These are phyloP conservation scores for Hemileccinum rubropunctum DNA, from an alignment of 768 basidiomycete genomes.

Conservation along the genomic window DNA sequence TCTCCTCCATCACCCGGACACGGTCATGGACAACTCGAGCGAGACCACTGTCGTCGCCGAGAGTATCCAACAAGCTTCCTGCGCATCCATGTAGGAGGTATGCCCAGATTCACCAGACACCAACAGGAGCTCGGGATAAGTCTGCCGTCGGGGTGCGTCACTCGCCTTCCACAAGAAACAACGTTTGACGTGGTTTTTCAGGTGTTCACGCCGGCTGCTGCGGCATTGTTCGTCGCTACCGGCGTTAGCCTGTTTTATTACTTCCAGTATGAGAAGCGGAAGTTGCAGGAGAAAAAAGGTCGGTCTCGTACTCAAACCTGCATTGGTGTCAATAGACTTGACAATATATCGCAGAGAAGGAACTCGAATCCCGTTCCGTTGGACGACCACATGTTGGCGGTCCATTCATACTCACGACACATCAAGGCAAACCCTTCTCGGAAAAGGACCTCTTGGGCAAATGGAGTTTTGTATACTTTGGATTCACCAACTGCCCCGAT, in stretches of 20 bases:
- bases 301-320: slow-evolving; percentile 20
- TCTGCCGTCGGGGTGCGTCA: slow-evolving; percentile 34
- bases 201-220: slow-evolving; percentile 92
- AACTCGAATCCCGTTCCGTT: slow-evolving; percentile 66
- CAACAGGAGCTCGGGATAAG: slow-evolving; percentile 31
- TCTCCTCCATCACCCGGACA: slow-evolving; percentile 18
- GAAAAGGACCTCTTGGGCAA: slow-evolving; percentile 83
- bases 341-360: slow-evolving; percentile 52
- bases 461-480: slow-evolving; percentile 94
- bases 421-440: slow-evolving; percentile 68
- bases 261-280: slow-evolving; percentile 83
- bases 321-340: not conserved
- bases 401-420: slow-evolving; percentile 74
- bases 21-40: slow-evolving; percentile 13
- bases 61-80: not conserved
- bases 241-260: slow-evolving; percentile 84
- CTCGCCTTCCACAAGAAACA: not conserved
- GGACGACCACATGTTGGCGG: slow-evolving; percentile 91
- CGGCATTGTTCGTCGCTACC: slow-evolving; percentile 77
- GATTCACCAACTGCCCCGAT: slow-evolving; percentile 99
- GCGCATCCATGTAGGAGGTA: slow-evolving; percentile 13
- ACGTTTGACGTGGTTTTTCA: slow-evolving; percentile 29
- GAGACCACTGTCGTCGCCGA: slow-evolving; percentile 1
- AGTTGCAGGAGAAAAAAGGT: slow-evolving; percentile 77
- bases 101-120: slow-evolving; percentile 17